Percentiles rank a stretch among this genome's conserved stretches.
These are phyloP conservation scores for Kalmanozyma brasiliensis DNA, from an alignment of 1,284 basidiomycete species.

Conservation along the genomic window DNA sequence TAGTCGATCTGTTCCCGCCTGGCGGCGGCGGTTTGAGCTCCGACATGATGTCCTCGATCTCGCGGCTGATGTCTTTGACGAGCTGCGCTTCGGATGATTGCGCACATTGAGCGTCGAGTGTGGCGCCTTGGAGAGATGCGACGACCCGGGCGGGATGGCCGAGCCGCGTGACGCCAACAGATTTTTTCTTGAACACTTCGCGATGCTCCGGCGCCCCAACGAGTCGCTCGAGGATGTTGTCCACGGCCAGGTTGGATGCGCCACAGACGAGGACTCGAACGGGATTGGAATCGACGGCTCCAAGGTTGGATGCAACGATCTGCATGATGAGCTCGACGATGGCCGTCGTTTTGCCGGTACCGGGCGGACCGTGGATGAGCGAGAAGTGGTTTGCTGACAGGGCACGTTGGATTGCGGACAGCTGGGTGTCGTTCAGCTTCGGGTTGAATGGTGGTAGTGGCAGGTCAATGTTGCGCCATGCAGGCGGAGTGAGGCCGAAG, in stretches of 20 bases:
- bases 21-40: conserved; percentile 43
- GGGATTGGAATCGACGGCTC: conserved; percentile 60
- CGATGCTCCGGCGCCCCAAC: conserved; percentile 38
- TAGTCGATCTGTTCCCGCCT: conserved; percentile 61
- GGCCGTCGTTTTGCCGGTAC: conserved; percentile 67
- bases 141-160: conserved; percentile 87
- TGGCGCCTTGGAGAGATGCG: conserved; percentile 78
- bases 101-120: conserved; percentile 86
- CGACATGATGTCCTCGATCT: conserved; percentile 41
- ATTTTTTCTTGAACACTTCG: conserved; percentile 45
- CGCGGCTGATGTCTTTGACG: conserved; percentile 55
- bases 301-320: conserved; percentile 49
- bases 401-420: conserved; percentile 80
- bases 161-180: conserved; percentile 52
- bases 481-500: conserved; percentile 40
- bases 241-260: conserved; percentile 87
- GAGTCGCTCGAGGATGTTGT: conserved; percentile 68
- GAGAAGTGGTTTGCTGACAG: conserved; percentile 79
- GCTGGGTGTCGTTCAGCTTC: conserved; percentile 83
- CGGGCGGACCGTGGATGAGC: conserved; percentile 96
- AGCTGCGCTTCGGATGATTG: conserved; percentile 55
- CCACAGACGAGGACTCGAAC: conserved; percentile 82
- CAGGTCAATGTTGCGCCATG: conserved; percentile 34
- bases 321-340: conserved; percentile 70
- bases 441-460: conserved; percentile 76